Conservation (phyloP, 495 filamentous ascomycete genomes). For the Glutinoglossum americanum region DNA sequence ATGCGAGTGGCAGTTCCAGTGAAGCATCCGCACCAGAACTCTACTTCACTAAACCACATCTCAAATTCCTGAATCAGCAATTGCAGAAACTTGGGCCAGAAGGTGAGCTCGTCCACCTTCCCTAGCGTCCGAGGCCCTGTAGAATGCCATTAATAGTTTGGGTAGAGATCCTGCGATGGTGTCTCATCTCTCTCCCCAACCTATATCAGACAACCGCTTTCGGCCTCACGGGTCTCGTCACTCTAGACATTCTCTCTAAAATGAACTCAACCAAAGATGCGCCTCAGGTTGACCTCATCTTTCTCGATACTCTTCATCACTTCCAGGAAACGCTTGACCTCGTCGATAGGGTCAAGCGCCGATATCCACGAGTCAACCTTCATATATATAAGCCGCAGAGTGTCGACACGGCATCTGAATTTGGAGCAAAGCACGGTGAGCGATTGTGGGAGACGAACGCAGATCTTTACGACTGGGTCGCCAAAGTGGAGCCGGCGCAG, state of each 20-base stretch:
- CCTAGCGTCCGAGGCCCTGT: constrained; percentile 9
- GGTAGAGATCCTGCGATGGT: constrained; percentile 76
- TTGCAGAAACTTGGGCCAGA: constrained; percentile 60
- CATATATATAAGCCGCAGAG: constrained; percentile 78
- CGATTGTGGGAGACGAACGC: constrained; percentile 70
- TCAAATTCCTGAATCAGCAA: constrained; percentile 75
- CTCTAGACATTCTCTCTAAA: constrained; percentile 85
- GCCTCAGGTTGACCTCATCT: constrained; percentile 64
- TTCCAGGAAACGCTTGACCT: constrained; percentile 76
- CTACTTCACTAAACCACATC: constrained; percentile 71
- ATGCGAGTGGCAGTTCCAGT: constrained; percentile 54
- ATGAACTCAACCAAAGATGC: constrained; percentile 44
- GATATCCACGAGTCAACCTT: constrained; percentile 57
- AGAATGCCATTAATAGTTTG: constrained; percentile 3
- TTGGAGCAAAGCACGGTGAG: constrained; percentile 60
- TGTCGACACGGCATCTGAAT: constrained; percentile 45
- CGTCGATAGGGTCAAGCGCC: constrained; percentile 50
- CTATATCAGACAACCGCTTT: constrained; percentile 97
- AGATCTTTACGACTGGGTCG: constrained; percentile 86
- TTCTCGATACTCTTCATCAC: constrained; percentile 92
- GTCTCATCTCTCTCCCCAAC: constrained; percentile 67
- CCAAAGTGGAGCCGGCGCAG: constrained; percentile 92
- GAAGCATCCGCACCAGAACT: constrained; percentile 45
- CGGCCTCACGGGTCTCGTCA: constrained; percentile 80
- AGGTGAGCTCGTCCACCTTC: constrained; percentile 22